Percentiles rank a stretch among this genome's conserved stretches.
These are phyloP conservation scores for Anethum foeniculum DNA, from an alignment of 140 eudicot species.

Conservation along the genomic window DNA sequence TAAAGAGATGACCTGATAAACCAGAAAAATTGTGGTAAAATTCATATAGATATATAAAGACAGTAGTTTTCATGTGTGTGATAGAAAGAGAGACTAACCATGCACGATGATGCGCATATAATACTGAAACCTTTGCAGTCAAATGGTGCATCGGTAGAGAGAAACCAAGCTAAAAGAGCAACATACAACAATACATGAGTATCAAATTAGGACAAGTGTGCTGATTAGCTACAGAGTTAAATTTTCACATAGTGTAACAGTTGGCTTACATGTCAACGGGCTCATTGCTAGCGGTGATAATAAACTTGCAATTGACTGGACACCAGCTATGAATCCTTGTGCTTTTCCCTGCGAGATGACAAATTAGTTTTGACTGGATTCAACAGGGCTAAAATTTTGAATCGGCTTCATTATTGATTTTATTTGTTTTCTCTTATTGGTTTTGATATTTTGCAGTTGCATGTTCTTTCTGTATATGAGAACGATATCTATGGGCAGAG, in stretches of 20 bases:
- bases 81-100: slow-evolving; percentile 35
- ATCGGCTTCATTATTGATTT: neutral
- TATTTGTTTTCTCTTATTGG: neutral
- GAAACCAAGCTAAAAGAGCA: slow-evolving; percentile 69
- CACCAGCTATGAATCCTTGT: slow-evolving; percentile 87
- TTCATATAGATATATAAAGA: neutral
- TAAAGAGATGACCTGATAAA: slow-evolving; percentile 27
- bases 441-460: neutral
- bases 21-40: neutral
- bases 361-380: neutral
- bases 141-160: slow-evolving; percentile 76
- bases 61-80: neutral
- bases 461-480: neutral
- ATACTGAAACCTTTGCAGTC: slow-evolving; percentile 92
- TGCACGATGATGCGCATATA: slow-evolving; percentile 59
- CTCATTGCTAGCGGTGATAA: slow-evolving; percentile 88
- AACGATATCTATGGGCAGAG: neutral
- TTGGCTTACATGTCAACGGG: slow-evolving; percentile 77
- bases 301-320: slow-evolving; percentile 71
- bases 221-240: neutral
- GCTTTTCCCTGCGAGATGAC: slow-evolving; percentile 67
- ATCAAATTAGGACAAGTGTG: neutral
- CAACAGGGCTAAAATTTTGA: neutral
- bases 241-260: neutral
- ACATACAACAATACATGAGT: slow-evolving; percentile 2